Conservation (phyloP, 2,329 filamentous ascomycete species). For the Didymella glomerata region DNA sequence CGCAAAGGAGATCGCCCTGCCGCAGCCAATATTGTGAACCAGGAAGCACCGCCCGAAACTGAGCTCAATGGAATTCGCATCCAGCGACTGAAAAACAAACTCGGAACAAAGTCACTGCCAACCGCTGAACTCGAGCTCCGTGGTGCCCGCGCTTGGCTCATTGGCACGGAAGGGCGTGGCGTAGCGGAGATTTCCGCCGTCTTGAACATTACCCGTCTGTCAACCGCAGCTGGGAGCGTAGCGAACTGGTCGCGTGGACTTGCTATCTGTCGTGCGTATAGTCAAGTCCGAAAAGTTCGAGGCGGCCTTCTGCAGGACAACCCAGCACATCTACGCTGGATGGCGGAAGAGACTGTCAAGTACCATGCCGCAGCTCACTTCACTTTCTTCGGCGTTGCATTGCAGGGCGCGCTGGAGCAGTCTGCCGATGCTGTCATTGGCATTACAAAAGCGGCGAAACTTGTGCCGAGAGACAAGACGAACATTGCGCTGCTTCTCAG, state of each 20-base stretch:
- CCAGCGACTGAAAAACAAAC: constrained; percentile 75
- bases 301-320: constrained; percentile 60
- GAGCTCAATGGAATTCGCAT: constrained; percentile 74
- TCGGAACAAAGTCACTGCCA: constrained; percentile 73
- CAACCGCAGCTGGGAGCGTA: constrained; percentile 63
- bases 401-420: constrained; percentile 66
- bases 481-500: constrained; percentile 28
- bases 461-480: constrained; percentile 35
- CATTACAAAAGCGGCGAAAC: constrained; percentile 28
- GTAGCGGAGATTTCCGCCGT: constrained; percentile 73
- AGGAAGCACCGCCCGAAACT: constrained; percentile 34
- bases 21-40: constrained; percentile 13
- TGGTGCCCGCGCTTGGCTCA: constrained; percentile 58
- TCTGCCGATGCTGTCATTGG: constrained; percentile 36
- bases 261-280: constrained; percentile 65
- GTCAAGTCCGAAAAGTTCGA: constrained; percentile 63
- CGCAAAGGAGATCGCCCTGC: constrained; percentile 24
- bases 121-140: constrained; percentile 73
- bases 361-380: constrained; percentile 67
- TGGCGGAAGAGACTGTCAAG: constrained; percentile 64
- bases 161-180: constrained; percentile 72
- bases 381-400: constrained; percentile 61
- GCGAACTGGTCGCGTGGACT: constrained; percentile 66
- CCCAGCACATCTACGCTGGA: constrained; percentile 65
- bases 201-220: constrained; percentile 71